Evolutionary conservation across 805 yeast species (phyloP).

Genomic region (Ogataea ramenticola): DNA sequence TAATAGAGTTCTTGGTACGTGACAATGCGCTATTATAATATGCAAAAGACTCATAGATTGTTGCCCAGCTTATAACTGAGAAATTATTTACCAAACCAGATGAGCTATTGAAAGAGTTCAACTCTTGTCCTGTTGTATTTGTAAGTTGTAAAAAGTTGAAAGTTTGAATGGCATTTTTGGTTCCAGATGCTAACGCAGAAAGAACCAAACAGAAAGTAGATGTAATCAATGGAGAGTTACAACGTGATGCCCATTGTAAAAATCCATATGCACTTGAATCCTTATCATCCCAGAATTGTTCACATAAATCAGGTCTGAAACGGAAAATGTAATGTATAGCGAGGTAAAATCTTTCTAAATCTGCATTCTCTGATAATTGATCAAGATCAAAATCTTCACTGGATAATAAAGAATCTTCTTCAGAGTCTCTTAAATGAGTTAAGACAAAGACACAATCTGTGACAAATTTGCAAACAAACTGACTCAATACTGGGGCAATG

Average conservation of each 20-base stretch:
- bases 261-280: conserved; percentile 70
- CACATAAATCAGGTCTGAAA: conserved; percentile 50
- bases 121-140: conserved; percentile 13
- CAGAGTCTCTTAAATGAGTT: conserved; percentile 62
- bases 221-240: conserved; percentile 70
- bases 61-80: conserved; percentile 28
- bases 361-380: conserved; percentile 65
- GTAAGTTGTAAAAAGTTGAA: conserved; percentile 39
- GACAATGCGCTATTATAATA: conserved; percentile 25
- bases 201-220: conserved; percentile 77
- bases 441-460: conserved; percentile 59
- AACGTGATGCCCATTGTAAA: conserved; percentile 79
- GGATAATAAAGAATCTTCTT: conserved; percentile 64
- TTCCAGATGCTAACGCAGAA: conserved; percentile 64
- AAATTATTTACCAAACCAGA: conserved; percentile 18
- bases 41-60: conserved; percentile 26
- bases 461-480: conserved; percentile 48
- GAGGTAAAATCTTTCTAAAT: conserved; percentile 80
- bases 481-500: conserved; percentile 37
- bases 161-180: conserved; percentile 42
- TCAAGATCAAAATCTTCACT: conserved; percentile 49
- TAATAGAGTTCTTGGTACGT: conserved; percentile 3
- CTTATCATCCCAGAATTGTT: conserved; percentile 61
- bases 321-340: conserved; percentile 64
- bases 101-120: conserved; percentile 5